Conservation (phyloP, 164 flowering plant species). For the Warburgia ugandensis region DNA sequence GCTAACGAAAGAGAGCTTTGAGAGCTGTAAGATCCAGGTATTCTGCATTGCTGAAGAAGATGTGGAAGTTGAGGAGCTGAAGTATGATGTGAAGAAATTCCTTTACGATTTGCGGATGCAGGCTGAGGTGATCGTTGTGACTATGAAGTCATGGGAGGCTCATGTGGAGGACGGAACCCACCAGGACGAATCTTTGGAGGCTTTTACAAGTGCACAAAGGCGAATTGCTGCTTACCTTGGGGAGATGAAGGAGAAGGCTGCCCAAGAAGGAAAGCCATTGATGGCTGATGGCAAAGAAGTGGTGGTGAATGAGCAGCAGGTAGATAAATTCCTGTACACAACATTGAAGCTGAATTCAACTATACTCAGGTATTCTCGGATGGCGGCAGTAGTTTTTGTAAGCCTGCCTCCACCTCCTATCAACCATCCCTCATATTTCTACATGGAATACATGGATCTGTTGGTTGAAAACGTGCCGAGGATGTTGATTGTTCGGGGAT, state of each 20-base stretch:
- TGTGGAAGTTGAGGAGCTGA: constrained; percentile 77
- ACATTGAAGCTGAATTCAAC: constrained; percentile 87
- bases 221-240: constrained; percentile 50
- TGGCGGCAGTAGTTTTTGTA: constrained; percentile 97
- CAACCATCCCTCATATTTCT: constrained; percentile 83
- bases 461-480: constrained; percentile 90
- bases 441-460: constrained; percentile 98
- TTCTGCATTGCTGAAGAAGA: constrained; percentile 99
- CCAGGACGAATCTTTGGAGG: constrained; percentile 82
- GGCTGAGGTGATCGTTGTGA: constrained; percentile 89
- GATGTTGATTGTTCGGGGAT: constrained; percentile 91
- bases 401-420: constrained; percentile 91
- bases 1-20: constrained; percentile 89
- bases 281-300: constrained; percentile 81
- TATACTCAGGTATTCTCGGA: constrained; percentile 79
- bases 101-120: constrained; percentile 99
- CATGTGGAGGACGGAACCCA: constrained; percentile 37
- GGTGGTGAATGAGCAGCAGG: constrained; percentile 76
- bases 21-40: constrained; percentile 96
- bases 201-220: constrained; percentile 56
- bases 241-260: constrained; percentile 55
- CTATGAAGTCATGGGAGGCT: constrained; percentile 89
- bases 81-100: constrained; percentile 88
- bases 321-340: constrained; percentile 89
- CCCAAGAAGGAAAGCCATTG: constrained; percentile 37